phyloP scores from a whole-genome alignment of 2,329 filamentous ascomycete species.

The Drechslerella stenobrocha region DNA sequence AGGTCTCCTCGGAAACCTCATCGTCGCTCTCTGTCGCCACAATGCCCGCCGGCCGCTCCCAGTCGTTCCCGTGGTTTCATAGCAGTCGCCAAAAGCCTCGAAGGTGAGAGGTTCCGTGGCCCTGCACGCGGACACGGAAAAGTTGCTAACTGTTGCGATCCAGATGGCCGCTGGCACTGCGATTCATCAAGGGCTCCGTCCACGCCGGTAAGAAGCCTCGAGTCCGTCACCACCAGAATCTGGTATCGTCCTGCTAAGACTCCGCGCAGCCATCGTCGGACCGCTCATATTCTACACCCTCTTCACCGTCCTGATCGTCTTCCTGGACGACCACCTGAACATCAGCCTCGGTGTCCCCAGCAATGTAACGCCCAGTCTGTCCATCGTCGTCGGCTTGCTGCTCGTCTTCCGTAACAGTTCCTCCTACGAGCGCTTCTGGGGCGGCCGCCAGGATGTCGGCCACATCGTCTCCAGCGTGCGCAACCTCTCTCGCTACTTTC shows the following conservation, averaged over 20 bases:
- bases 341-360: conserved; percentile 62
- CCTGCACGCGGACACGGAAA: too few species aligned
- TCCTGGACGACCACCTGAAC: conserved; percentile 61
- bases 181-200: conserved; percentile 68
- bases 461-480: conserved; percentile 63
- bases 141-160: too few species aligned
- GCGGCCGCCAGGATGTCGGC: conserved; percentile 63
- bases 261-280: conserved; percentile 59
- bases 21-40: background rate
- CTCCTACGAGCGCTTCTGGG: conserved; percentile 68
- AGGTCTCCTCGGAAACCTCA: background rate
- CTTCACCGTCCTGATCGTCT: conserved; percentile 64
- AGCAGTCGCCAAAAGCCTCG: conserved; percentile 48
- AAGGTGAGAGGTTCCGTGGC: conserved; percentile 19
- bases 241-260: background rate
- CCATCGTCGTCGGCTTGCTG: conserved; percentile 68
- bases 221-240: conserved; percentile 1
- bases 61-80: conserved; percentile 46
- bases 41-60: conserved; percentile 25
- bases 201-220: conserved; percentile 56
- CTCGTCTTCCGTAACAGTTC: conserved; percentile 69
- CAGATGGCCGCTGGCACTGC: conserved; percentile 67
- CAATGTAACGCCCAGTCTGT: conserved; percentile 65
- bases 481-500: conserved; percentile 64
- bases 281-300: conserved; percentile 63